phyloP scores from a whole-genome alignment of 805 yeast genomes.

The Soucietia sequanensis region DNA sequence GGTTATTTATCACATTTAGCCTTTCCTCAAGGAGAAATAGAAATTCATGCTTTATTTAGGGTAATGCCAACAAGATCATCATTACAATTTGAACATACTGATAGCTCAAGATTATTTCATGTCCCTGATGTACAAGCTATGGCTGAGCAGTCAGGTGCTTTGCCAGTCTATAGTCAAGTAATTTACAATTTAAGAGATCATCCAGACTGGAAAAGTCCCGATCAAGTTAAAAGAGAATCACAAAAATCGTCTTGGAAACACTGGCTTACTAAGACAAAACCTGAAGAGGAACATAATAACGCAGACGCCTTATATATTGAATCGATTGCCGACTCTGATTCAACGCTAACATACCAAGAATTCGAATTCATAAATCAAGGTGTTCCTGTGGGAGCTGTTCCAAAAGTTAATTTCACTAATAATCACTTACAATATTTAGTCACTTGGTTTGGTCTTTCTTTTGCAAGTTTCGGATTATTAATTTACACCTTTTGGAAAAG shows the following conservation, averaged over 20 bases:
- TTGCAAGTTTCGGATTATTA: constrained; percentile 70
- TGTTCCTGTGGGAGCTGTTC: constrained; percentile 82
- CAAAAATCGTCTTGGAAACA: constrained; percentile 37
- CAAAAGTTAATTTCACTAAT: constrained; percentile 80
- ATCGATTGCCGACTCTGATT: constrained; percentile 20
- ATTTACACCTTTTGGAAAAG: constrained; percentile 29
- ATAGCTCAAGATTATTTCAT: constrained; percentile 67
- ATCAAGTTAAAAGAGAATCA: constrained; percentile 1
- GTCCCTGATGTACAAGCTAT: constrained; percentile 80
- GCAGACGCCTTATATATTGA: constrained; percentile 21
- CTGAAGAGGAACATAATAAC: constrained; percentile 6
- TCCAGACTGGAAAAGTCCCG: constrained; percentile 41
- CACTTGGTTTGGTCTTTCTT: constrained; percentile 91
- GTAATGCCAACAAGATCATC: constrained; percentile 62
- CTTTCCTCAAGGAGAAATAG: constrained; percentile 69
- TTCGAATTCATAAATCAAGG: constrained; percentile 71
- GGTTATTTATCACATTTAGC: constrained; percentile 65
- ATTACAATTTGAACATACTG: constrained; percentile 66
- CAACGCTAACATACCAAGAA: constrained; percentile 39
- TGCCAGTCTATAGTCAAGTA: constrained; percentile 77
- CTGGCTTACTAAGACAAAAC: constrained; percentile 30
- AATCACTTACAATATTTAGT: constrained; percentile 89
- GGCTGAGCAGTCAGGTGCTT: constrained; percentile 63
- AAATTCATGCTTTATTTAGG: constrained; percentile 72
- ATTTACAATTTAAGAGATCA: constrained; percentile 65